Evolutionary conservation across 2,329 filamentous ascomycete species (phyloP), one percentile per base, ranked within the genome.

Genomic region (Fusarium coffeatum): DNA sequence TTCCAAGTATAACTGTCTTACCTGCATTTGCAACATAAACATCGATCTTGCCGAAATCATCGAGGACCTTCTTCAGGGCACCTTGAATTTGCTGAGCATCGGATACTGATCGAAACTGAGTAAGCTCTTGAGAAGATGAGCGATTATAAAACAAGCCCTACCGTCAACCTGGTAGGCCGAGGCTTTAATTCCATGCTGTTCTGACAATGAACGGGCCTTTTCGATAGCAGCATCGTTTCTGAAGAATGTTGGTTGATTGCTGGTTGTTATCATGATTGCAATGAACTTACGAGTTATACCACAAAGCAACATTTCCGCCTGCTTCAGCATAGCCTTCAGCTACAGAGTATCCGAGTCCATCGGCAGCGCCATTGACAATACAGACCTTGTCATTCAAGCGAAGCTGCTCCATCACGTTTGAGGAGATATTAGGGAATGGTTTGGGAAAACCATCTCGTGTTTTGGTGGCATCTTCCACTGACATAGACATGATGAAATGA

Each of bases 261-360:
- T n/a, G 2, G 1, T 37, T 15, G 5, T 10, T 3, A 5, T 12
- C 20, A n/a, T 18, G 27, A 25, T 12, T 3, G 18, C 1, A 7
- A 13, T 37, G 23, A 6, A 37, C 76, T 60, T 40, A 77, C 75
- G 75, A 74, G 57, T 78, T 76, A 46, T 79, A 80, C 74, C 73
- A 76, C 7, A 80, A 53, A 0, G 68, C 83, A 23, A 85, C 80
- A 46, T 81, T 51, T 1, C 77, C 83, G 1, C 78, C 78, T 1
- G 83, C 83, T 56, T 85, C 83, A 3, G 83, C 83, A 75, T 84
- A 81, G 2, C 79, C 82, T 58, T 85, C 81, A 0, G 82, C 77
- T 6, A 83, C 82, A 0, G 83, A 78, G 45, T 77, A 74, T 0
- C 83, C 83, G 42, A 85, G 80, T 0, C 83, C 83, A 42, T 84